phyloP scores from a whole-genome alignment of 306 rosid species.

The Sphenostylis stenocarpa region DNA sequence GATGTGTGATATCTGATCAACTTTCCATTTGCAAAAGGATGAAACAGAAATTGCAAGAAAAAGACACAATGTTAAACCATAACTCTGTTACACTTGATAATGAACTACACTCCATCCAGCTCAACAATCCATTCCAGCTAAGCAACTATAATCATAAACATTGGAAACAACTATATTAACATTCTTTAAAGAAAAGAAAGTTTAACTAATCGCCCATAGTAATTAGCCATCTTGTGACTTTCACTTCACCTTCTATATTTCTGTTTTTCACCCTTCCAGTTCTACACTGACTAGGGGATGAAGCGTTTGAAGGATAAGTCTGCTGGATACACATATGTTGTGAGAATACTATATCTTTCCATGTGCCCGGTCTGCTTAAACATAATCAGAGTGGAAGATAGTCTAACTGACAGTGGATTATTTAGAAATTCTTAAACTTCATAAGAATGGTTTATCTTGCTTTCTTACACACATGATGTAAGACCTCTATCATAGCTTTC shows the following conservation, averaged over 20 bases:
- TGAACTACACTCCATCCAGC: neutral
- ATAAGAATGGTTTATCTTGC: neutral
- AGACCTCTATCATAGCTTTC: neutral
- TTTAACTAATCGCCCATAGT: neutral
- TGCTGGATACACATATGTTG: neutral
- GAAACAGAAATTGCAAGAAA: neutral
- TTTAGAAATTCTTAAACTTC: neutral
- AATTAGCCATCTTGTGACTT: neutral
- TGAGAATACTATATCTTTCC: constrained; percentile 5
- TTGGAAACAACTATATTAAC: too few relatives aligned
- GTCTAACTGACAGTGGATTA: neutral
- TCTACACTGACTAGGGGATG: neutral
- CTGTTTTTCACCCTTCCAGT: neutral
- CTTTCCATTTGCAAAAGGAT: neutral
- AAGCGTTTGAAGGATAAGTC: constrained; percentile 7
- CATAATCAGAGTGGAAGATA: neutral
- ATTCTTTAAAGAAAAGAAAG: neutral
- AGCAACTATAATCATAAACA: neutral
- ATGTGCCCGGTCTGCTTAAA: constrained; percentile 9
- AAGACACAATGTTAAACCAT: neutral
- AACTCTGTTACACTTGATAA: neutral
- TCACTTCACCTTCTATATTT: neutral
- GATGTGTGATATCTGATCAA: constrained; percentile 1
- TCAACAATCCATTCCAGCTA: neutral
- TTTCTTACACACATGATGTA: too few relatives aligned